These are phyloP conservation scores for Antitrichia curtipendula DNA, from an alignment of 225 moss, liverwort and hornwort species.

Conservation along the genomic window DNA sequence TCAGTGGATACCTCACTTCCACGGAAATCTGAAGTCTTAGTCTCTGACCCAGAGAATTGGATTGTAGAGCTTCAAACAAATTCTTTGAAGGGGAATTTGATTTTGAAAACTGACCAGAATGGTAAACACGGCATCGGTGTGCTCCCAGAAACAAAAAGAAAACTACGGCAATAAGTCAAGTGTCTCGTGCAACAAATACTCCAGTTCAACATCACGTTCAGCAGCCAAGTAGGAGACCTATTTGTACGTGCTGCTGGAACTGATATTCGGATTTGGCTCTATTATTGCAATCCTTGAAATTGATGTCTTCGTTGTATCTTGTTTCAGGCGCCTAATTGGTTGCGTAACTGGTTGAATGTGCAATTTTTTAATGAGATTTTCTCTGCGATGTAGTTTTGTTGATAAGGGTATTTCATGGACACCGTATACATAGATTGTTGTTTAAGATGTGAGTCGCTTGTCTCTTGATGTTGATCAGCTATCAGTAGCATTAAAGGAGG, in stretches of 20 bases:
- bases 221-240: background rate
- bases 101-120: background rate
- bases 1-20: constrained; percentile 18
- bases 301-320: background rate
- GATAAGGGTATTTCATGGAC: background rate
- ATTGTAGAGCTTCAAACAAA: background rate
- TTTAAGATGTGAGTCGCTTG: constrained; percentile 23
- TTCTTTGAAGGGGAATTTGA: background rate
- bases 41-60: constrained; percentile 3
- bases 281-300: background rate
- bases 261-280: background rate
- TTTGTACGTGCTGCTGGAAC: background rate
- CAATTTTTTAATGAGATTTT: background rate
- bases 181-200: background rate
- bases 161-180: background rate
- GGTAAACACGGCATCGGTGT: background rate
- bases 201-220: background rate
- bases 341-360: too few relatives aligned
- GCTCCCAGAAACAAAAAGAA: background rate
- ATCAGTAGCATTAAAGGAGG: constrained; percentile 28
- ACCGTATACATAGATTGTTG: constrained; percentile 9
- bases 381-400: background rate
- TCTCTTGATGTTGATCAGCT: constrained; percentile 37
- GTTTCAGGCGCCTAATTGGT: background rate
- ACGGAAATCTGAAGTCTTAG: background rate